phyloP scores from a whole-genome alignment of 495 filamentous ascomycete species.

The Friedmanniomyces endolithicus region DNA sequence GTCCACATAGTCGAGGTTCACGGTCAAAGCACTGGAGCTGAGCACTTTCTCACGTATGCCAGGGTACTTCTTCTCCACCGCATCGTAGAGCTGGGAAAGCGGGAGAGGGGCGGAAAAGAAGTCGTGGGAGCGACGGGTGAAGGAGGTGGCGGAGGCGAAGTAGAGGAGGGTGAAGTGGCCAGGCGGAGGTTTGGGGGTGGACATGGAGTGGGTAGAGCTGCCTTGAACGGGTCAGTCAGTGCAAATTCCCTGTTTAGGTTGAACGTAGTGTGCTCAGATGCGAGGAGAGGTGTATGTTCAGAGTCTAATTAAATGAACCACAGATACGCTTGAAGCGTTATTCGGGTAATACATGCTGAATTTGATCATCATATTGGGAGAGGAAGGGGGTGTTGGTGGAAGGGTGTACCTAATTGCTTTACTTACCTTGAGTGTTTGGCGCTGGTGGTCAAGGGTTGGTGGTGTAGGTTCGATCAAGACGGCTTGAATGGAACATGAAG shows the following conservation, averaged over 20 bases:
- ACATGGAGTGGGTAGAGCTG: slow-evolving; percentile 9
- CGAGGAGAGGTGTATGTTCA: slow-evolving; percentile 3
- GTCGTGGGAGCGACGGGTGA: slow-evolving; percentile 60
- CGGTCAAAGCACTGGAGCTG: slow-evolving; percentile 63
- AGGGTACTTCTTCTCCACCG: slow-evolving; percentile 65
- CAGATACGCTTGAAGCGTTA: slow-evolving; percentile 29
- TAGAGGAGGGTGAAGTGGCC: slow-evolving; percentile 72
- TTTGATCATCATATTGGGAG: slow-evolving; percentile 30
- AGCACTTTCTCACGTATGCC: slow-evolving; percentile 69
- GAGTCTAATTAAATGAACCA: slow-evolving; percentile 16
- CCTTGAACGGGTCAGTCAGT: not conserved
- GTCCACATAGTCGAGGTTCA: slow-evolving; percentile 85
- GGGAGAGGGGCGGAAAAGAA: slow-evolving; percentile 59
- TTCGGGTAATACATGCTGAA: slow-evolving; percentile 63
- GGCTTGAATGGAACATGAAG: no score
- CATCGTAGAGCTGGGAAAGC: slow-evolving; percentile 49
- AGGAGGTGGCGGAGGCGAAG: slow-evolving; percentile 68
- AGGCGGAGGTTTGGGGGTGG: slow-evolving; percentile 32
- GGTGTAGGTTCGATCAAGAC: no score
- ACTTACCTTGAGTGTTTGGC: no score
- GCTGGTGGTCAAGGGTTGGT: no score
- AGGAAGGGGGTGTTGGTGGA: not conserved
- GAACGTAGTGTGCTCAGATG: not conserved
- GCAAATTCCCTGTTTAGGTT: not conserved
- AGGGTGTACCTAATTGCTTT: no score